A percentile compares a stretch with the other conserved stretches of the same genome.
Conservation (phyloP, 2,329 filamentous ascomycete species). For the Macrophomina tecta region DNA sequence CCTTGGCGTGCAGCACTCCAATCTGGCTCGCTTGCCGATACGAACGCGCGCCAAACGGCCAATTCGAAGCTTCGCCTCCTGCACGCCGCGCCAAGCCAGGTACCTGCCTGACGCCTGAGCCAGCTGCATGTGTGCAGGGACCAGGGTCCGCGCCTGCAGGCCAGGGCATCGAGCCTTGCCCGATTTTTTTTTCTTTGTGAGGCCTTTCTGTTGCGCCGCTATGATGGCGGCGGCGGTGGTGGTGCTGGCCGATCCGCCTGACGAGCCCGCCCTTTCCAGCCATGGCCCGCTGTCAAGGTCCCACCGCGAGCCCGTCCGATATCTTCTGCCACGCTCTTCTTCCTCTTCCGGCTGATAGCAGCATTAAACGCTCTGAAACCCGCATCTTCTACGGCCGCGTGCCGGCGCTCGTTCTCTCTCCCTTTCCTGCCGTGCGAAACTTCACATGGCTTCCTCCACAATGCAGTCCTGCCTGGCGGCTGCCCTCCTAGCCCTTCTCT, state of each 20-base stretch:
- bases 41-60: conserved; percentile 12
- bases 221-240: not conserved
- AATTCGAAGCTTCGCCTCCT: conserved; percentile 15
- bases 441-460: conserved; percentile 12
- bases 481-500: conserved; percentile 13
- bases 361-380: conserved; percentile 23
- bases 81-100: conserved; percentile 24
- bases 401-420: conserved; percentile 27
- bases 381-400: conserved; percentile 20
- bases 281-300: not conserved
- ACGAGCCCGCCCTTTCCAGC: conserved; percentile 12
- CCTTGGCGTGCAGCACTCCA: conserved; percentile 10
- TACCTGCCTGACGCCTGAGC: conserved; percentile 13
- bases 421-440: conserved; percentile 10
- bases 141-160: conserved; percentile 9
- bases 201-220: conserved; percentile 6
- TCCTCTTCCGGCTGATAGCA: conserved; percentile 24
- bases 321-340: conserved; percentile 6
- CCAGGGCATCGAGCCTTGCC: conserved; percentile 7
- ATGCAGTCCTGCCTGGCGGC: conserved; percentile 16
- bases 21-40: conserved; percentile 16
- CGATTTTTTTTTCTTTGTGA: conserved; percentile 5
- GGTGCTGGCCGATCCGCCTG: conserved; percentile 2
- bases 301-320: not conserved
- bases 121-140: conserved; percentile 21